Percentiles rank a stretch among this genome's conserved stretches.
Evolutionary conservation across 192 early-diverging fungal species (phyloP).

Genomic region (Mortierella hygrophila): DNA sequence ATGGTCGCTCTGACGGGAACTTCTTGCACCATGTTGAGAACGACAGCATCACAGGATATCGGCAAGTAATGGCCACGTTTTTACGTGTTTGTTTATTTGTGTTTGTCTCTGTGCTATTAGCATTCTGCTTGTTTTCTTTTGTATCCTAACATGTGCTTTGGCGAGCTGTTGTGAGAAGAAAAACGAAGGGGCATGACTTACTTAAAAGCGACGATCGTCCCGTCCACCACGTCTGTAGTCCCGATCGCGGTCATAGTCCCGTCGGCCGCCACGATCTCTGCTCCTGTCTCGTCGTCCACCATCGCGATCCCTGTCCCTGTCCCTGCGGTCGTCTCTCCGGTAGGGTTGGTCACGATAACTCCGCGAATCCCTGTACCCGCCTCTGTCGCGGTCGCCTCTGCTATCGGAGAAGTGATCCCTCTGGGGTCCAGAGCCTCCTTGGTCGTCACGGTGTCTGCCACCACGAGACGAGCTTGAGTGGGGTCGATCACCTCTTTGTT

Average conservation of each 20-base stretch:
- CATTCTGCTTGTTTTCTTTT: background rate
- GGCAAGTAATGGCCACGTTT: no score
- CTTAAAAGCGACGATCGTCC: slow-evolving; percentile 54
- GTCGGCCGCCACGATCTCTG: slow-evolving; percentile 57
- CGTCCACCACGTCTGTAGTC: slow-evolving; percentile 63
- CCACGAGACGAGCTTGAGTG: slow-evolving; percentile 43
- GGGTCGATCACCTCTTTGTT: slow-evolving; percentile 52
- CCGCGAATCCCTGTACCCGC: slow-evolving; percentile 42
- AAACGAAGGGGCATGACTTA: slow-evolving; percentile 3
- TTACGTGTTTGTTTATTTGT: no score
- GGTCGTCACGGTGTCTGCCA: slow-evolving; percentile 45
- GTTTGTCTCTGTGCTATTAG: background rate
- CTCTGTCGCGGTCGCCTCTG: slow-evolving; percentile 59
- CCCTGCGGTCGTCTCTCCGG: slow-evolving; percentile 43
- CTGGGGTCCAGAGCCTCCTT: slow-evolving; percentile 35
- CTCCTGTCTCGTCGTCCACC: slow-evolving; percentile 55
- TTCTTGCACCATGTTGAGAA: no score
- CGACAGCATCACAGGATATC: no score
- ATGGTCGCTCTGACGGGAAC: no score
- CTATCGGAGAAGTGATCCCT: slow-evolving; percentile 35
- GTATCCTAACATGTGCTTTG: background rate
- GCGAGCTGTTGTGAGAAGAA: background rate
- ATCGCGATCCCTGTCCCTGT: slow-evolving; percentile 48
- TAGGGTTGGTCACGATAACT: slow-evolving; percentile 53
- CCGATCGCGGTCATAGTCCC: slow-evolving; percentile 64